Evolutionary conservation across 1,284 basidiomycete genomes (phyloP).

Genomic region (Coniophora puteana): DNA sequence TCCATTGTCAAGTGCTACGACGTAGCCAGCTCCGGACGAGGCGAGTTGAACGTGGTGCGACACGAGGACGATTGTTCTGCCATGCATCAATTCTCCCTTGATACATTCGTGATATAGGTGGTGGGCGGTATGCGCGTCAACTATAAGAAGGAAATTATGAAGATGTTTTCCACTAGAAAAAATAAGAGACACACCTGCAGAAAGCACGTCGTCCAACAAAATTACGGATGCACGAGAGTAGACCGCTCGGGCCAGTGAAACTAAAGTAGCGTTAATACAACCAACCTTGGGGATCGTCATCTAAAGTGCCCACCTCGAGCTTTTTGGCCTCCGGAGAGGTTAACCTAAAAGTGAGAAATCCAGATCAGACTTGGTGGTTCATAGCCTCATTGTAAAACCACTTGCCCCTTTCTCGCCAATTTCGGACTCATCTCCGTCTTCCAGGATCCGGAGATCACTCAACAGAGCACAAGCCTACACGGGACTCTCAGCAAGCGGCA

Average conservation of each 20-base stretch:
- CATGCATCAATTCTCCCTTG: constrained; percentile 41
- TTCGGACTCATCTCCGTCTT: constrained; percentile 88
- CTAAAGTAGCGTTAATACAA: constrained; percentile 19
- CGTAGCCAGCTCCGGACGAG: constrained; percentile 28
- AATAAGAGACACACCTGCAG: constrained; percentile 37
- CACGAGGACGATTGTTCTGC: constrained; percentile 48
- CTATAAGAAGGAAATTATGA: constrained; percentile 17
- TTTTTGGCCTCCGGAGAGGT: constrained; percentile 41
- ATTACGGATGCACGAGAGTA: constrained; percentile 59
- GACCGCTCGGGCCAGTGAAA: constrained; percentile 61
- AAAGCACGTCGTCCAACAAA: constrained; percentile 70
- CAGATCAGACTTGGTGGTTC: constrained; percentile 42
- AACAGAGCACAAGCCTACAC: constrained; percentile 52
- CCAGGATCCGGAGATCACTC: constrained; percentile 80
- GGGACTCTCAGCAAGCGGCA: constrained; percentile 30
- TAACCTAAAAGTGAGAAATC: constrained; percentile 19
- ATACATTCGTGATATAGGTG: constrained; percentile 45
- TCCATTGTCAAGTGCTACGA: constrained; percentile 48
- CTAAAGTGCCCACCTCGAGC: constrained; percentile 40
- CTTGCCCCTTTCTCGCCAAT: constrained; percentile 77
- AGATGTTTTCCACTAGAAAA: constrained; percentile 11
- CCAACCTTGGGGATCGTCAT: background rate
- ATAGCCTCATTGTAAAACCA: constrained; percentile 28
- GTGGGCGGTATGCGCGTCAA: constrained; percentile 51
- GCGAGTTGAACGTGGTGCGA: constrained; percentile 43